Conservation (phyloP, 2,329 filamentous ascomycete genomes). For the Davidsoniella eucalypti region DNA sequence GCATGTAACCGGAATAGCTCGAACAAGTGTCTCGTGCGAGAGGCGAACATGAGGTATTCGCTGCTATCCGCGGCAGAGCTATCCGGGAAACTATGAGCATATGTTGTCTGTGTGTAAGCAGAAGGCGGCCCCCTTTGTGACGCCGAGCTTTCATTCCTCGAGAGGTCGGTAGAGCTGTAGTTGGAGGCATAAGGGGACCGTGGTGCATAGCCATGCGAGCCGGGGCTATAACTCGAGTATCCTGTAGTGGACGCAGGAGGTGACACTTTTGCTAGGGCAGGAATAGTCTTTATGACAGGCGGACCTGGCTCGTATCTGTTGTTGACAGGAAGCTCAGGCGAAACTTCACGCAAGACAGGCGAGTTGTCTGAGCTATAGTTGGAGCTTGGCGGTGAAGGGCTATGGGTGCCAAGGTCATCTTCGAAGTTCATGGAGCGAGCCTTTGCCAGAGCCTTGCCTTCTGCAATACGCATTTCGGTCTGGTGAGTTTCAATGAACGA, state of each 20-base stretch:
- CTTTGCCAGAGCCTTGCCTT: slow-evolving; percentile 41
- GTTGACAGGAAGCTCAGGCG: slow-evolving; percentile 3
- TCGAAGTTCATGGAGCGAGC: slow-evolving; percentile 18
- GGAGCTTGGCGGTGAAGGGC: slow-evolving; percentile 9
- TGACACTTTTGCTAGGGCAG: background rate
- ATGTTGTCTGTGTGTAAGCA: slow-evolving; percentile 6
- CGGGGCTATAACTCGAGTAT: slow-evolving; percentile 9
- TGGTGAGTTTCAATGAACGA: slow-evolving; percentile 43
- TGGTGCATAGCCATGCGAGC: slow-evolving; percentile 1
- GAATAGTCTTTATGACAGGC: background rate
- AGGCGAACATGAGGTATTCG: slow-evolving; percentile 46
- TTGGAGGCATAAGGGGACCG: slow-evolving; percentile 3
- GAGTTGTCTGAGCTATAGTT: slow-evolving; percentile 9
- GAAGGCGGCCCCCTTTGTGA: slow-evolving; percentile 18
- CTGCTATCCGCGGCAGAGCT: background rate
- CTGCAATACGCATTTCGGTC: slow-evolving; percentile 43
- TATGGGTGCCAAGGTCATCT: background rate
- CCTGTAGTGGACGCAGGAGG: background rate
- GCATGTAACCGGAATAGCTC: slow-evolving; percentile 64
- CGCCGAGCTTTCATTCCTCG: slow-evolving; percentile 16
- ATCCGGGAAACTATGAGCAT: slow-evolving; percentile 1
- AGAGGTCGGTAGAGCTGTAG: slow-evolving; percentile 11
- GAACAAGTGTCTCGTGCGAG: slow-evolving; percentile 55
- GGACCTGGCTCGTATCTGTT: slow-evolving; percentile 2
- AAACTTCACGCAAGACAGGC: slow-evolving; percentile 8